These are phyloP conservation scores for Endocalyx cinctus DNA, from an alignment of 2,329 filamentous ascomycete genomes.

Conservation along the genomic window DNA sequence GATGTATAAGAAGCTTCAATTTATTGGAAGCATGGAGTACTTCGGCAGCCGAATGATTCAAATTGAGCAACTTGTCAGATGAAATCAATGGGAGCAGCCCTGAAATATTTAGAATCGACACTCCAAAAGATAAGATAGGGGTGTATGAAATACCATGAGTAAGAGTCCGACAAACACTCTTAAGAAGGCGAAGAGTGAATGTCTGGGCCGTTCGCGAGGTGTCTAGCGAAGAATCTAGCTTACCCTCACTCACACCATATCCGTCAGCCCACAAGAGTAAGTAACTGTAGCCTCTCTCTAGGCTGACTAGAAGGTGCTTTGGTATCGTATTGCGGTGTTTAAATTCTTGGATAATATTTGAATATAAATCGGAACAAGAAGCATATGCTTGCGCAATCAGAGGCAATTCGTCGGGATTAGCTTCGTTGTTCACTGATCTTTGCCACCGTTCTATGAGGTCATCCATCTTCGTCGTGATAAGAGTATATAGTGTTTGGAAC, in stretches of 20 bases:
- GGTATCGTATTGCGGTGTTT: background rate
- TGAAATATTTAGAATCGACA: background rate
- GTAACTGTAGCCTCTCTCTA: slow-evolving; percentile 11
- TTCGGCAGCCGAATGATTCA: background rate
- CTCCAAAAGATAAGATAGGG: background rate
- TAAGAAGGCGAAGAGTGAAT: slow-evolving; percentile 6
- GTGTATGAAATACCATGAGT: slow-evolving; percentile 7
- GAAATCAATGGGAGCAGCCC: slow-evolving; percentile 1
- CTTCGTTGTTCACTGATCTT: slow-evolving; percentile 3
- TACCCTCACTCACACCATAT: slow-evolving; percentile 7
- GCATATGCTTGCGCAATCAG: slow-evolving; percentile 5
- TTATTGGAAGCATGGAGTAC: slow-evolving; percentile 5
- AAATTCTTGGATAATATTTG: slow-evolving; percentile 1
- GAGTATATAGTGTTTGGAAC: background rate
- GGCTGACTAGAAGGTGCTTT: slow-evolving; percentile 2
- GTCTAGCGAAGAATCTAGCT: slow-evolving; percentile 7
- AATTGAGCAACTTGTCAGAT: background rate
- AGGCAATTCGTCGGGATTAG: slow-evolving; percentile 3
- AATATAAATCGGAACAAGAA: slow-evolving; percentile 7
- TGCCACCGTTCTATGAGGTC: slow-evolving; percentile 5
- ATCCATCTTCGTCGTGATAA: slow-evolving; percentile 1
- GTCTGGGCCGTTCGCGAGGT: slow-evolving; percentile 9
- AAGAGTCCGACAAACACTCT: slow-evolving; percentile 10
- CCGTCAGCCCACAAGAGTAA: slow-evolving; percentile 12
- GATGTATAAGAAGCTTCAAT: slow-evolving; percentile 6